A percentile compares a stretch with the other conserved stretches of the same genome.
Evolutionary conservation across 306 rosid species (phyloP).

Genomic region (Styphnolobium japonicum): DNA sequence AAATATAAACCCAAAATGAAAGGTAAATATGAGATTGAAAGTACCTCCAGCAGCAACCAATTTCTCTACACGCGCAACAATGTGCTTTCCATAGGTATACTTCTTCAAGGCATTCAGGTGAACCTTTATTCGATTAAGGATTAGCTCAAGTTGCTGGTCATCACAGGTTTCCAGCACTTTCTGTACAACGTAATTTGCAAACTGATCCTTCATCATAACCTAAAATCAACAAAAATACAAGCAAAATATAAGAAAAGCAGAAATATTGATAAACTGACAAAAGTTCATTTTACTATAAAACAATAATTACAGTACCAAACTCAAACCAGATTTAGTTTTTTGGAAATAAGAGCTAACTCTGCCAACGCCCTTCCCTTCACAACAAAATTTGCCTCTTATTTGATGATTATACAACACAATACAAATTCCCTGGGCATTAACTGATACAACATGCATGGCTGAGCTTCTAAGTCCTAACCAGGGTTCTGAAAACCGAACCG

Average conservation of each 20-base stretch:
- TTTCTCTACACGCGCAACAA: slow-evolving; percentile 97
- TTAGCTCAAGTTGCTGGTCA: slow-evolving; percentile 93
- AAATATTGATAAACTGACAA: not conserved
- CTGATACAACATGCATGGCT: not conserved
- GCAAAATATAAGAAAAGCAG: not conserved
- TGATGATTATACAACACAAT: not conserved
- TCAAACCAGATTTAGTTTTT: not conserved
- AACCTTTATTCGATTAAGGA: slow-evolving; percentile 88
- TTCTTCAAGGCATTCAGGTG: slow-evolving; percentile 94
- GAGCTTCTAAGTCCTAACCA: not conserved
- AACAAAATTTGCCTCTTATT: not conserved
- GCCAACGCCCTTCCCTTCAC: not conserved
- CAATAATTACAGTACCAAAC: not conserved
- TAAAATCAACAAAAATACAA: slow-evolving; percentile 18
- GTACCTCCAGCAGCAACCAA: slow-evolving; percentile 97
- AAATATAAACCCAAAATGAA: not conserved
- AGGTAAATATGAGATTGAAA: not conserved
- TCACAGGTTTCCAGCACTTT: slow-evolving; percentile 95
- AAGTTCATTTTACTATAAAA: not conserved
- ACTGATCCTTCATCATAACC: slow-evolving; percentile 95
- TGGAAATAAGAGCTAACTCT: not conserved
- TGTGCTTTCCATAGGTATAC: slow-evolving; percentile 95
- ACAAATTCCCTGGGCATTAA: not conserved
- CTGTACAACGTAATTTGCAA: slow-evolving; percentile 95
- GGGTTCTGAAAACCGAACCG: too few species aligned